Base-by-base conservation (phyloP, 116 monocot genomes). In the Papilionanthe hybrid region DNA sequence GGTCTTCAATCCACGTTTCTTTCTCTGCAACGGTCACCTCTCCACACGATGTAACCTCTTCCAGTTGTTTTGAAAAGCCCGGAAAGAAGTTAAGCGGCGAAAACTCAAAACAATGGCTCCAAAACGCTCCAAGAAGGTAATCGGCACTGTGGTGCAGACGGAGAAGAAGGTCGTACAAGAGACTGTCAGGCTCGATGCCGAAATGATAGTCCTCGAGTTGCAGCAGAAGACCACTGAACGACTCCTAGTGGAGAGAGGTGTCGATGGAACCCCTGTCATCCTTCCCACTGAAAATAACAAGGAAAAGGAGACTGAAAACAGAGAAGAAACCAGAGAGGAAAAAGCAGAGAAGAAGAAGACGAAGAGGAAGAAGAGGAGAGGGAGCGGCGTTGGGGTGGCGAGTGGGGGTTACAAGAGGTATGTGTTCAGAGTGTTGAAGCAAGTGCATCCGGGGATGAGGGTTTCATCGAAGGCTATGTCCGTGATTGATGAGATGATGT, bases 401-500 rank as follows among this genome's bases (percentile, higher is more conserved):
- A 47, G 75, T n/a, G 75, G 65, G 57, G 68, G 13, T 53, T 53
- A 53, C 53, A 71, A 74, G 4, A 75, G 44, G 32, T 7, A 63
- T 63, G 68, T 79, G 74, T 27, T 80, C 68, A 4, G 60, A 47
- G 86, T 86, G 72, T 57, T 88, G 83, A 88, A 86, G 80, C 83
- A 88, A 86, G 86, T 86, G 78, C 88, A 86, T 72, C 83, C 88
- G 30, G 85, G 47, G 42, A 41, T 88, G 81, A 80, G 76, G 47
- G 58, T 77, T 56, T 88, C 85, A 55, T 65, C 81, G 60, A 57
- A 18, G 48, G 85, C 88, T 20, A 88, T 88, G 88, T 43, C 63
- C 13, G 82, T 88, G 55, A 49, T 80, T 19, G 80, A 80, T 19
- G 80, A 75, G 27, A 75, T 75, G 75, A 75, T 50, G 75, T 1